These are phyloP conservation scores for Colletotrichum costaricense DNA, from an alignment of 2,329 filamentous ascomycete genomes.

Conservation along the genomic window DNA sequence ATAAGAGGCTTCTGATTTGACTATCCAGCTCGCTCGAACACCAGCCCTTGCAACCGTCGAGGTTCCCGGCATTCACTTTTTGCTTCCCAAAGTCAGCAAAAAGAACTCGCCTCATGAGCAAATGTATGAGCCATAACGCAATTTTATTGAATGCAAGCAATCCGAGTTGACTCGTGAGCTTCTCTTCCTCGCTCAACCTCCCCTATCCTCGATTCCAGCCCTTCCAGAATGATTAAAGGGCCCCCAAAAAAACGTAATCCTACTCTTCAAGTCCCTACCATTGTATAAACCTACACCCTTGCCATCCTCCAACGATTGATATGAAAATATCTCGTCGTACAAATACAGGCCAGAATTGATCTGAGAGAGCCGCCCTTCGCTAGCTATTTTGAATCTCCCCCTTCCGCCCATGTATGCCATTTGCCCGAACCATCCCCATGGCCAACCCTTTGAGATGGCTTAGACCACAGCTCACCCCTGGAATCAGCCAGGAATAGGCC, in stretches of 20 bases:
- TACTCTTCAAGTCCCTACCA: background rate
- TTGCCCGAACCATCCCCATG: background rate
- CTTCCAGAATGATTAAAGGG: background rate
- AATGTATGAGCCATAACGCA: too few relatives aligned
- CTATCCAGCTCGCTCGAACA: too few relatives aligned
- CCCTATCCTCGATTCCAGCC: background rate
- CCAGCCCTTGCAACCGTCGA: too few relatives aligned
- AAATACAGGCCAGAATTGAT: background rate
- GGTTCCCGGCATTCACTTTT: too few relatives aligned
- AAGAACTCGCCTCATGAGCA: too few relatives aligned
- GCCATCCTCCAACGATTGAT: background rate
- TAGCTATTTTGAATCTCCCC: background rate
- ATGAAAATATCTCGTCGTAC: slow-evolving; percentile 1
- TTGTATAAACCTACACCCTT: background rate
- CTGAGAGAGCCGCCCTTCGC: background rate
- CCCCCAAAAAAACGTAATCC: background rate
- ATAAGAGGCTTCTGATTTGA: too few relatives aligned
- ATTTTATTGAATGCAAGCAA: background rate
- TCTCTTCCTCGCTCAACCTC: background rate
- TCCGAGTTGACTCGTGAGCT: background rate
- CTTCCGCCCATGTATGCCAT: background rate
- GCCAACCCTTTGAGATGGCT: background rate
- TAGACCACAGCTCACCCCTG: too few relatives aligned
- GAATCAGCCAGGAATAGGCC: background rate
- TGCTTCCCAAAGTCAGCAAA: too few relatives aligned